phyloP scores from a whole-genome alignment of 202 grass and related monocot genomes.

The Carex sylvatica region DNA sequence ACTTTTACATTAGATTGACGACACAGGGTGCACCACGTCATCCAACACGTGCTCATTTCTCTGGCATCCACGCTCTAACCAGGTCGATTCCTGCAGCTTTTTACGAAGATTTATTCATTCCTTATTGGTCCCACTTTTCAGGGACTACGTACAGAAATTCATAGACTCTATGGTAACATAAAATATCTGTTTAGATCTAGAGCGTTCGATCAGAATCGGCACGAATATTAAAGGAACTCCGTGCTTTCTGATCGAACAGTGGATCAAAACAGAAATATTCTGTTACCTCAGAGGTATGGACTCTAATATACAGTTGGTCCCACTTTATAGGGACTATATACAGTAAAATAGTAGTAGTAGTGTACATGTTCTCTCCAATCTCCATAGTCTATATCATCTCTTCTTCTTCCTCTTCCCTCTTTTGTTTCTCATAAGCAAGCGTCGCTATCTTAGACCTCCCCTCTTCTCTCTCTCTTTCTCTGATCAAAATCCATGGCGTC shows the following conservation, averaged over 20 bases:
- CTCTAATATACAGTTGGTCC: not conserved
- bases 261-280: too few relatives aligned
- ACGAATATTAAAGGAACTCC: too few relatives aligned
- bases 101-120: not conserved
- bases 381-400: not conserved
- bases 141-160: too few relatives aligned
- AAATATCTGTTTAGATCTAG: too few relatives aligned
- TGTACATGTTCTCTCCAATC: not conserved
- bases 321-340: not conserved
- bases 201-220: too few relatives aligned
- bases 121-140: too few relatives aligned
- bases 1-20: too few relatives aligned
- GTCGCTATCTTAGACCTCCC: not conserved
- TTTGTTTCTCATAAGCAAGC: not conserved
- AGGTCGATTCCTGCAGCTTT: not conserved
- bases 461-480: not conserved
- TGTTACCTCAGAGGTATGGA: too few relatives aligned
- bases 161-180: too few relatives aligned
- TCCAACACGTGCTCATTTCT: not conserved
- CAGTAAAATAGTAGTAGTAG: not conserved
- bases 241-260: too few relatives aligned
- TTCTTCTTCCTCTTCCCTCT: not conserved
- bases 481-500: constrained; percentile 11
- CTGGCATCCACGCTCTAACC: constrained; percentile 1
- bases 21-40: too few relatives aligned